Conservation (phyloP, 169 alveolate species). For the Babesia divergens region DNA sequence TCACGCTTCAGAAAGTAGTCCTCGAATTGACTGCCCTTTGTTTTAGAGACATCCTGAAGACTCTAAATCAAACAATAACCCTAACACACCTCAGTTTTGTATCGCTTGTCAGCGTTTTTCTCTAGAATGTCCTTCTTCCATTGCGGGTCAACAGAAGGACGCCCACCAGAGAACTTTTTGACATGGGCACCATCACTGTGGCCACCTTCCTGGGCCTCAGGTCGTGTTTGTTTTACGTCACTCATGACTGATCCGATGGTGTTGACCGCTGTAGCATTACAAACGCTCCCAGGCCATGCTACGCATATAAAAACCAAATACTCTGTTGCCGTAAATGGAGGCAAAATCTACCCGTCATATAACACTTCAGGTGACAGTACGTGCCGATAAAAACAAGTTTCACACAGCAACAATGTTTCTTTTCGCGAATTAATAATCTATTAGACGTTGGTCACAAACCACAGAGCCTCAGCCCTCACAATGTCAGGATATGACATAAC, state of each 20-base stretch:
- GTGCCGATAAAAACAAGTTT: too few relatives aligned
- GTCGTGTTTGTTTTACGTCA: neutral
- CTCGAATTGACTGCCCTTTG: slow-evolving; percentile 97
- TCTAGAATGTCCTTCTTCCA: slow-evolving; percentile 65
- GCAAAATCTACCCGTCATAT: too few relatives aligned
- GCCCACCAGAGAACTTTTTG: neutral
- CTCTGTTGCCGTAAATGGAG: too few relatives aligned
- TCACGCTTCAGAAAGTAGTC: slow-evolving; percentile 94
- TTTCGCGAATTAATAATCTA: too few relatives aligned
- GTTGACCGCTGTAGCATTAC: neutral
- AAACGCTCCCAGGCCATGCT: neutral
- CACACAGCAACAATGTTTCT: too few relatives aligned
- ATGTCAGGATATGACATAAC: too few relatives aligned
- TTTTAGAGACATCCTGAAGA: slow-evolving; percentile 93
- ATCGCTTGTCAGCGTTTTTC: slow-evolving; percentile 59
- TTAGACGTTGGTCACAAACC: too few relatives aligned
- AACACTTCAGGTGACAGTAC: too few relatives aligned
- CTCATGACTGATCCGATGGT: neutral
- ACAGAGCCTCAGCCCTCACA: too few relatives aligned
- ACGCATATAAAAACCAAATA: neutral
- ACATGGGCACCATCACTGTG: neutral
- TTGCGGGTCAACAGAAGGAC: slow-evolving; percentile 44
- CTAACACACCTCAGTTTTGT: slow-evolving; percentile 58
- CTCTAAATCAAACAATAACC: slow-evolving; percentile 49
- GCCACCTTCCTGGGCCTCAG: neutral